These are phyloP conservation scores for Nitzschia palea DNA, from an alignment of 108 stramenopile genomes.

Conservation along the genomic window DNA sequence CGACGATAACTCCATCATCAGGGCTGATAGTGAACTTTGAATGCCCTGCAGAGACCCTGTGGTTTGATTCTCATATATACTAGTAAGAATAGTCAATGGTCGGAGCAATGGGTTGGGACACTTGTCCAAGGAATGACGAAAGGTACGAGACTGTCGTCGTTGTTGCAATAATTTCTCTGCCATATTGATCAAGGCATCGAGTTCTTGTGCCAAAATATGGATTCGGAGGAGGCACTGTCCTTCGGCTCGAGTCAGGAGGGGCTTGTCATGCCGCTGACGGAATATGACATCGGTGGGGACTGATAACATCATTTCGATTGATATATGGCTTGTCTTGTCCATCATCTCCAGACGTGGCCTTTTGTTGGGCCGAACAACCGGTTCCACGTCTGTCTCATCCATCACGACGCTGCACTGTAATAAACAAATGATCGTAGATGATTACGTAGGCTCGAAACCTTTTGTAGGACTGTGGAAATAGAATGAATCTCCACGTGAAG, in stretches of 20 bases:
- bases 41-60: background rate
- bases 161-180: slow-evolving; percentile 12
- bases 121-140: background rate
- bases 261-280: slow-evolving; percentile 16
- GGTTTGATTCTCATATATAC: background rate
- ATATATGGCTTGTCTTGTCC: background rate
- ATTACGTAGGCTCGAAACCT: too few species aligned
- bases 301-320: slow-evolving; percentile 18
- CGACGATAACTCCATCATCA: background rate
- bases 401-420: too few species aligned
- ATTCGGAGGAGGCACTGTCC: slow-evolving; percentile 32
- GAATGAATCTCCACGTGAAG: too few species aligned
- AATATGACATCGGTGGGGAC: slow-evolving; percentile 32
- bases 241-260: slow-evolving; percentile 34
- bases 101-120: background rate
- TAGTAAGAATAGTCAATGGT: background rate
- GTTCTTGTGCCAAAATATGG: slow-evolving; percentile 28
- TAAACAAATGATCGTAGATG: too few species aligned
- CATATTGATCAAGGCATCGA: slow-evolving; percentile 26
- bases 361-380: background rate
- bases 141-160: background rate
- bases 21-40: background rate
- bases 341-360: background rate
- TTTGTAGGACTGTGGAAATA: too few species aligned
- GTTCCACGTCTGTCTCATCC: too few species aligned